Percentiles rank a stretch among this genome's conserved stretches.
Evolutionary conservation across 495 filamentous ascomycete species (phyloP).

Genomic region (Trichoderma virens): DNA sequence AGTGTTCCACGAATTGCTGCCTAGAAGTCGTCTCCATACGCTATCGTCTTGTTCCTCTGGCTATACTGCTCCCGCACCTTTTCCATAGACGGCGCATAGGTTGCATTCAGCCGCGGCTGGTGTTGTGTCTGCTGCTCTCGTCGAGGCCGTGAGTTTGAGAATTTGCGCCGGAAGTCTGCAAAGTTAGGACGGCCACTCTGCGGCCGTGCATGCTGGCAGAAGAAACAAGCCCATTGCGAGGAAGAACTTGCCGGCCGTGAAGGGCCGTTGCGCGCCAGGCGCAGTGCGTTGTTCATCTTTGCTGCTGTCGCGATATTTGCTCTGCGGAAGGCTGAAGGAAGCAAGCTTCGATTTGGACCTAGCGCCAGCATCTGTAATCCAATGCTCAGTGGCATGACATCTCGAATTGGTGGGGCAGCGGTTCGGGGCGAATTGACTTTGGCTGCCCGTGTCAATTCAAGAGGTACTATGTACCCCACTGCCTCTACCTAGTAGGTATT

Average conservation of each 20-base stretch:
- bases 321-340: too few species aligned
- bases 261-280: not conserved
- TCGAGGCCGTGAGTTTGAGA: conserved; percentile 16
- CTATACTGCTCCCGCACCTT: conserved; percentile 47
- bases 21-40: conserved; percentile 33
- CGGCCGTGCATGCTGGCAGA: conserved; percentile 16
- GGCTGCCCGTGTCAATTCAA: not conserved
- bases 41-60: conserved; percentile 48
- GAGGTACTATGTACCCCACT: not conserved
- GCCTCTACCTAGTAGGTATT: too few species aligned
- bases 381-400: conserved; percentile 1
- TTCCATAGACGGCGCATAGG: conserved; percentile 42
- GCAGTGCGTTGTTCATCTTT: not conserved
- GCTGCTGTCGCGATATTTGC: not conserved
- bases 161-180: conserved; percentile 11
- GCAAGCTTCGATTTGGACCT: not conserved
- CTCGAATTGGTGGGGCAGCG: conserved; percentile 2
- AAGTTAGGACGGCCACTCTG: conserved; percentile 10
- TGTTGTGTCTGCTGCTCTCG: conserved; percentile 11
- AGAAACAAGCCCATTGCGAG: conserved; percentile 14
- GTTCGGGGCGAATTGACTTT: not conserved
- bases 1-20: conserved; percentile 1
- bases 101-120: conserved; percentile 14
- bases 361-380: not conserved
- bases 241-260: not conserved